Evolutionary conservation across 2,329 filamentous ascomycete species (phyloP).

Genomic region (Fusarium setosum): DNA sequence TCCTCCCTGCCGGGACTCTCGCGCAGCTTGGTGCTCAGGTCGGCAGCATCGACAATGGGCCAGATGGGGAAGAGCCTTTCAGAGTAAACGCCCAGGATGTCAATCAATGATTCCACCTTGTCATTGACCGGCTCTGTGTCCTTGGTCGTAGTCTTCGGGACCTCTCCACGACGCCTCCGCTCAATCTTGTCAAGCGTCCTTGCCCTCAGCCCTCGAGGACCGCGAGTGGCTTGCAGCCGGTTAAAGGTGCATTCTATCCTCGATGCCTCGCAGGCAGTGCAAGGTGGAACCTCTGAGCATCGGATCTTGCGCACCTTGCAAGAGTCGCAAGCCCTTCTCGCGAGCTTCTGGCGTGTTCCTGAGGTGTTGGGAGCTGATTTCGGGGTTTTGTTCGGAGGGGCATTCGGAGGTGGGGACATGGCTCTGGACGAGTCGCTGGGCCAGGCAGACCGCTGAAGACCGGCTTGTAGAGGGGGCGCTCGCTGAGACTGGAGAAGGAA

Average conservation of each 20-base stretch:
- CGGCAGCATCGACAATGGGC: constrained; percentile 60
- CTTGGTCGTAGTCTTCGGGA: constrained; percentile 11
- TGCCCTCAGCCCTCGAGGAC: constrained; percentile 58
- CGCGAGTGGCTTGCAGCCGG: constrained; percentile 55
- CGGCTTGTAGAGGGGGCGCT: background rate
- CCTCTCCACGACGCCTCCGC: constrained; percentile 29
- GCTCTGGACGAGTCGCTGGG: background rate
- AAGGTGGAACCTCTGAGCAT: constrained; percentile 60
- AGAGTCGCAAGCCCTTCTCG: constrained; percentile 58
- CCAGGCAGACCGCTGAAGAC: background rate
- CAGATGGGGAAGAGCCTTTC: constrained; percentile 64
- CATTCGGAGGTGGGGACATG: constrained; percentile 31
- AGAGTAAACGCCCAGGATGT: constrained; percentile 56
- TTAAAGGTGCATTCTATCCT: constrained; percentile 63
- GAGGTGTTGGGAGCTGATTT: constrained; percentile 28
- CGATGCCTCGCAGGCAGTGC: constrained; percentile 56
- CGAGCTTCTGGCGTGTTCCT: constrained; percentile 32
- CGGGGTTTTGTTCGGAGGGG: constrained; percentile 20
- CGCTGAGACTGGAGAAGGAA: background rate
- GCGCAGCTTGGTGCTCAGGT: constrained; percentile 52
- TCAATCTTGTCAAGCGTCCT: constrained; percentile 57
- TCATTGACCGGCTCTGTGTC: constrained; percentile 20
- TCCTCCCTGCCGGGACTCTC: constrained; percentile 45
- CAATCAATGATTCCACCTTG: constrained; percentile 43
- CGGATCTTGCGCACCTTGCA: constrained; percentile 65